Evolutionary conservation across 805 yeast genomes (phyloP).

Genomic region (Ogataea degrootiae): DNA sequence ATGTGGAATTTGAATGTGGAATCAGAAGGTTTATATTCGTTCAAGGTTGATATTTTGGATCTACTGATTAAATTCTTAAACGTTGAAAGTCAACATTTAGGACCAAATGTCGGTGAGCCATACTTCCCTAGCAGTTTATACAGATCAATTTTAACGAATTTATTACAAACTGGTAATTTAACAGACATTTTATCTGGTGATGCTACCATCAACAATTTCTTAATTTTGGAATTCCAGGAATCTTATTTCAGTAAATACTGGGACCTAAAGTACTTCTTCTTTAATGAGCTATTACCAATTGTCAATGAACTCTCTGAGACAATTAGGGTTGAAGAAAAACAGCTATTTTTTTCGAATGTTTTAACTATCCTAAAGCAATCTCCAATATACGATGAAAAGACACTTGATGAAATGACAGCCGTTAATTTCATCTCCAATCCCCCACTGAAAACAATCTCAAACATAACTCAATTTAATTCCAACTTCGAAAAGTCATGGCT

Average conservation of each 20-base stretch:
- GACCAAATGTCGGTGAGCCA: conserved; percentile 47
- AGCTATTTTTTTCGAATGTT: conserved; percentile 34
- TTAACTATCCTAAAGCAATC: conserved; percentile 33
- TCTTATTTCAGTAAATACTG: conserved; percentile 53
- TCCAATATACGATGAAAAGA: conserved; percentile 29
- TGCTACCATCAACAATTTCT: conserved; percentile 38
- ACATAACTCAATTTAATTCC: conserved; percentile 43
- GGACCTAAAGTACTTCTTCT: conserved; percentile 76
- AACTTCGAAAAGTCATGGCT: conserved; percentile 72
- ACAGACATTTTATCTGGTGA: conserved; percentile 39
- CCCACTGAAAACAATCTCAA: conserved; percentile 36
- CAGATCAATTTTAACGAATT: conserved; percentile 33
- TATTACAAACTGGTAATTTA: conserved; percentile 29
- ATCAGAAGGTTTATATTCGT: conserved; percentile 33
- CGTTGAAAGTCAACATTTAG: conserved; percentile 50
- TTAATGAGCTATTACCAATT: conserved; percentile 39
- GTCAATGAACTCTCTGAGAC: conserved; percentile 21
- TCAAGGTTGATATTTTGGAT: conserved; percentile 53
- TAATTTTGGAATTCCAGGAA: conserved; percentile 47
- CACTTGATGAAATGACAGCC: conserved; percentile 31
- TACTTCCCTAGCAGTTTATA: conserved; percentile 59
- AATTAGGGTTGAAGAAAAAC: conserved; percentile 4
- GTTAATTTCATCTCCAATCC: conserved; percentile 35
- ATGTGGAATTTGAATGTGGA: conserved; percentile 36
- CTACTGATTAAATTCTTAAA: conserved; percentile 49